These are phyloP conservation scores for Dysphania ambrosioides DNA, from an alignment of 148 eudicot genomes.

Conservation along the genomic window DNA sequence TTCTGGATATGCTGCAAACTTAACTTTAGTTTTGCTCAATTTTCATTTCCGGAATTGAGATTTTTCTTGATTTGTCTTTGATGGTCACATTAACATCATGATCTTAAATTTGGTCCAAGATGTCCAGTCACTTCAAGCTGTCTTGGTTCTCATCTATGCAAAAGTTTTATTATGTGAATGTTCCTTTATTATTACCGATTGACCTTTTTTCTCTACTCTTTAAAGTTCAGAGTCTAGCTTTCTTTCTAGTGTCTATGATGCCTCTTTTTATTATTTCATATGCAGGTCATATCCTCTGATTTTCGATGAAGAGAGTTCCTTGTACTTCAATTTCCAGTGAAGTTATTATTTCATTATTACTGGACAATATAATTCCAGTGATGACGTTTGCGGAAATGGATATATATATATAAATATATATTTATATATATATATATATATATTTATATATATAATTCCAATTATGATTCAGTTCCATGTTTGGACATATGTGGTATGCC, in stretches of 20 bases:
- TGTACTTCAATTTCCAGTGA: background rate
- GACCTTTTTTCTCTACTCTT: background rate
- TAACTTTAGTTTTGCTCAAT: background rate
- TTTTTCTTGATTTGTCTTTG: background rate
- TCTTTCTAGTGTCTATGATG: conserved; percentile 7
- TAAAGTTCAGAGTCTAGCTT: background rate
- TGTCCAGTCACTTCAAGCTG: no score
- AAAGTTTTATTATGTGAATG: no score
- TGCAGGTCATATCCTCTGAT: conserved; percentile 96
- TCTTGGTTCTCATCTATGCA: no score
- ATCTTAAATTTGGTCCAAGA: no score
- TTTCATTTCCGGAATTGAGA: background rate
- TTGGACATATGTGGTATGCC: background rate
- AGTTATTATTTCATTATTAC: background rate
- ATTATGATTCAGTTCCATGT: background rate
- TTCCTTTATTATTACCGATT: background rate
- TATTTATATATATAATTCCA: no score
- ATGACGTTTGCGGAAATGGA: no score
- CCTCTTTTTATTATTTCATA: conserved; percentile 11
- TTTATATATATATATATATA: no score
- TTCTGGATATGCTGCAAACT: background rate
- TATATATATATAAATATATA: no score
- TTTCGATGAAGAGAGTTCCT: background rate
- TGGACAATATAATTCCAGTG: no score
- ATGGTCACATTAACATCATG: background rate